Conservation (phyloP, 495 filamentous ascomycete species). For the Penicillium soppii region DNA sequence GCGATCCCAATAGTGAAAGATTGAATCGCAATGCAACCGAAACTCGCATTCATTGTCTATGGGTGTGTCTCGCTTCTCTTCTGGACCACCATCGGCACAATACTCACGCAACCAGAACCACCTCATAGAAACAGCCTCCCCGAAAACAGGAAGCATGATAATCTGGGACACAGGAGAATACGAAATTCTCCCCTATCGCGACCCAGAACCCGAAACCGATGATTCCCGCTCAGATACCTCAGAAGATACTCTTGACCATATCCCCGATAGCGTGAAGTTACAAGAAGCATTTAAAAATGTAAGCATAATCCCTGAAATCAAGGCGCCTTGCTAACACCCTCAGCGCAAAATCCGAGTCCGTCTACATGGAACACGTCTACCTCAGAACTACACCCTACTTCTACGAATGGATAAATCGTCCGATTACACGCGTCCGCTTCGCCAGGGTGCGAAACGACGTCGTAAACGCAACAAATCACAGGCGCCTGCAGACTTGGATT, state of each 20-base stretch:
- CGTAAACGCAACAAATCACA: conserved; percentile 15
- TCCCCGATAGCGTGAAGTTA: conserved; percentile 55
- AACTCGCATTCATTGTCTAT: conserved; percentile 64
- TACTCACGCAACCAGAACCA: no score
- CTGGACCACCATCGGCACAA: background rate
- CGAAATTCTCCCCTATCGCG: conserved; percentile 49
- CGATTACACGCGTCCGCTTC: conserved; percentile 30
- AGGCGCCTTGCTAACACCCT: background rate
- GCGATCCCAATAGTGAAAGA: conserved; percentile 58
- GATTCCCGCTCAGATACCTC: conserved; percentile 38
- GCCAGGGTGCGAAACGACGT: conserved; percentile 30
- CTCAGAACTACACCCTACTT: conserved; percentile 55
- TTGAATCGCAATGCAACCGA: conserved; percentile 64
- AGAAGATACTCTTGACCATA: conserved; percentile 12
- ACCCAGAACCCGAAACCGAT: conserved; percentile 40
- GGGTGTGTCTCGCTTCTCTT: conserved; percentile 49
- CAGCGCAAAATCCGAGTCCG: conserved; percentile 61
- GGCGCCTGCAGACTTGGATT: conserved; percentile 21
- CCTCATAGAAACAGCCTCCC: conserved; percentile 62
- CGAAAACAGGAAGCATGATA: conserved; percentile 59
- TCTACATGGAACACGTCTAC: conserved; percentile 59
- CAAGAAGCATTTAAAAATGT: conserved; percentile 52
- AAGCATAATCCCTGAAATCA: conserved; percentile 2
- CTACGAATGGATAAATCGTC: conserved; percentile 55
- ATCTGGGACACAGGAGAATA: conserved; percentile 74